These are phyloP conservation scores for Carex cristatella DNA, from an alignment of 176 grass and related monocot genomes.

Conservation along the genomic window DNA sequence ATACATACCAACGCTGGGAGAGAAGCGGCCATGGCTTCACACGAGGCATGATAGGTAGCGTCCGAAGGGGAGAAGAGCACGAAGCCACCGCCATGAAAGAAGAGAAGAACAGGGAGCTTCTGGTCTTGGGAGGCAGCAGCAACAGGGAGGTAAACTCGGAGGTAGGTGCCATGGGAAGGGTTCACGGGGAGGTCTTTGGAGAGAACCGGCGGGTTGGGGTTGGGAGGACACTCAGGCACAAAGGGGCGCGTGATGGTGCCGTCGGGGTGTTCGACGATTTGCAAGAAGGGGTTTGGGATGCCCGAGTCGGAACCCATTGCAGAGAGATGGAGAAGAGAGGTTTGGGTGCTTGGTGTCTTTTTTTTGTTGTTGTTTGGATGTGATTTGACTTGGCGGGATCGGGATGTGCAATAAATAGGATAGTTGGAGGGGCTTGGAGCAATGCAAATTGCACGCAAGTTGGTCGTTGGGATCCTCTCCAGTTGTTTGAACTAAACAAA, in stretches of 20 bases:
- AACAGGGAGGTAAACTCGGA: constrained; percentile 57
- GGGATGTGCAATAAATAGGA: not conserved
- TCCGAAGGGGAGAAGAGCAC: constrained; percentile 41
- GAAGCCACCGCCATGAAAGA: constrained; percentile 88
- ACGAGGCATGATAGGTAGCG: constrained; percentile 49
- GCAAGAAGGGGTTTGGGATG: constrained; percentile 47
- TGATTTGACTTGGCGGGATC: not conserved
- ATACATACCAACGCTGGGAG: constrained; percentile 26
- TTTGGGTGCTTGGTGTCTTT: not conserved
- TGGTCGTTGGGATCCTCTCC: not conserved
- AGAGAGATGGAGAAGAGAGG: not conserved
- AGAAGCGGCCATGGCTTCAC: constrained; percentile 49
- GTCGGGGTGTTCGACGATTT: constrained; percentile 56
- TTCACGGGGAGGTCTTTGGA: constrained; percentile 67
- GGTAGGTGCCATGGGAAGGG: constrained; percentile 35
- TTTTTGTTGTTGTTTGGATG: not conserved
- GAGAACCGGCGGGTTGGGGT: constrained; percentile 11
- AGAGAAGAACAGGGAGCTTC: constrained; percentile 72
- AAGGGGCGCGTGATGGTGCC: constrained; percentile 61
- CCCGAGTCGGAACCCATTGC: not conserved
- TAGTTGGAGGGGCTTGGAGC: not conserved
- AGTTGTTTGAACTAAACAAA: not conserved
- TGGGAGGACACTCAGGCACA: constrained; percentile 29
- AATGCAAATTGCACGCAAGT: not conserved
- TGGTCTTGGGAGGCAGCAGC: not conserved